Evolutionary conservation across 2,329 filamentous ascomycete genomes (phyloP).

Genomic region (Drechmeria coniospora): DNA sequence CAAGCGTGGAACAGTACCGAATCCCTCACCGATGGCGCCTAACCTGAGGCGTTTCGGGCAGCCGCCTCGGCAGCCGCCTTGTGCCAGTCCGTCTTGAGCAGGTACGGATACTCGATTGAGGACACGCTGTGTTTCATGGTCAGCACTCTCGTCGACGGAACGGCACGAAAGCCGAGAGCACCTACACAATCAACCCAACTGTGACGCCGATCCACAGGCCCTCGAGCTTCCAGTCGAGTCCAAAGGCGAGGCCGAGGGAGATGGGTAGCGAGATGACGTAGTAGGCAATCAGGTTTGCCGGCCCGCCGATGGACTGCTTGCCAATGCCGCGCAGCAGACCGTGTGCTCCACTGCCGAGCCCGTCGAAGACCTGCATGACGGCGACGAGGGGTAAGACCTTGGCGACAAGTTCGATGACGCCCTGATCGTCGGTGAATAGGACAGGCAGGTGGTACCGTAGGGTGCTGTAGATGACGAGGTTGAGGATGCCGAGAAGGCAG

Average conservation of each 20-base stretch:
- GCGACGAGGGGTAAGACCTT: conserved; percentile 65
- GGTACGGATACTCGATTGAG: conserved; percentile 37
- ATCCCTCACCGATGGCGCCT: conserved; percentile 5
- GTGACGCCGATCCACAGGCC: conserved; percentile 74
- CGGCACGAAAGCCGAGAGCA: conserved; percentile 5
- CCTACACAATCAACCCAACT: conserved; percentile 50
- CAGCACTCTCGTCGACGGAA: neutral
- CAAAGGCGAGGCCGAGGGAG: conserved; percentile 65
- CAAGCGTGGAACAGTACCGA: conserved; percentile 3
- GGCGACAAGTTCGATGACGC: conserved; percentile 54
- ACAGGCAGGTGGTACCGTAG: conserved; percentile 60
- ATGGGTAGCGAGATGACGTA: conserved; percentile 78
- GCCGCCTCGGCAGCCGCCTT: conserved; percentile 37
- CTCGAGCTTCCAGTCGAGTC: conserved; percentile 56
- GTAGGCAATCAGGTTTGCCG: conserved; percentile 73
- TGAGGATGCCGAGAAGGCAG: conserved; percentile 60
- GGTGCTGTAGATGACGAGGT: conserved; percentile 51
- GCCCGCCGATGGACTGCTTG: conserved; percentile 77
- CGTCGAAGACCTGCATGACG: conserved; percentile 81
- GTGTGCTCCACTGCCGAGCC: conserved; percentile 62
- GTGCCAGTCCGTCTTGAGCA: conserved; percentile 37
- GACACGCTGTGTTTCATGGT: conserved; percentile 25
- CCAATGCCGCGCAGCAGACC: conserved; percentile 79
- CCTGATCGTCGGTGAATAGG: conserved; percentile 61
- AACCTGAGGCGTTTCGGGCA: conserved; percentile 31